Evolutionary conservation across 2,329 filamentous ascomycete genomes (phyloP), one percentile per base, ranked within the genome.

Genomic region (Apiospora hydei): DNA sequence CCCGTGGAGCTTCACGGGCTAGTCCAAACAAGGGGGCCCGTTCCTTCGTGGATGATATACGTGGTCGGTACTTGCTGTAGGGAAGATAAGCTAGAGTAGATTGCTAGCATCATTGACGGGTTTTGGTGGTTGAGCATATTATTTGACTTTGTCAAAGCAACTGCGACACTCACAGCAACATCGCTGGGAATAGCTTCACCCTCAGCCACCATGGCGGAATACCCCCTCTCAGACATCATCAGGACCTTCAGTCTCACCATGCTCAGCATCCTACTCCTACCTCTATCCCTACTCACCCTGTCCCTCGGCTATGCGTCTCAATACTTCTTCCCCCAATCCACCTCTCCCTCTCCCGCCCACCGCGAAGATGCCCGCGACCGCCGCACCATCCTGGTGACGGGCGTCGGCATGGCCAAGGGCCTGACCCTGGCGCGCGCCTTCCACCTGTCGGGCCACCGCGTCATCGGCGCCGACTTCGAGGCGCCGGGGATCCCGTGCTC

Each of bases 321-420:
- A 34, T 24, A 51, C 70, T 24, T 49, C 18, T 46, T 70, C 66
- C 16, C 34, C 30, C 26, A n/a, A 38, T 2, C 16, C 1, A 43
- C 10, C 41, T 1, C 30, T 30, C 26, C 26, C 7, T 18, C 41
- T 30, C n/a, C 64, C 64, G n/a, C 6, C 41, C 21, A 24, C 10
- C 38, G 5, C n/a, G 67, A 30, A 46, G 24, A 49, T 49, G 44
- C 67, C 30, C n/a, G 26, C n/a, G 13, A 49, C 16, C 21, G 14
- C 38, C 73, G 73, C 70, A 92, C 88, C 0, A 83, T 95, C 47
- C 86, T 95, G 18, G 87, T 95, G 57, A 94, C 93, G 0, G 93
- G 93, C 1, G 86, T 94, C 3, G 89, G 90, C 66, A 95, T 94
- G 88, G 86, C 89, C 61, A 93, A 94, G 78, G 93, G 92, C 4